Evolutionary conservation across 768 basidiomycete genomes (phyloP).

Genomic region (Suillus luteus): DNA sequence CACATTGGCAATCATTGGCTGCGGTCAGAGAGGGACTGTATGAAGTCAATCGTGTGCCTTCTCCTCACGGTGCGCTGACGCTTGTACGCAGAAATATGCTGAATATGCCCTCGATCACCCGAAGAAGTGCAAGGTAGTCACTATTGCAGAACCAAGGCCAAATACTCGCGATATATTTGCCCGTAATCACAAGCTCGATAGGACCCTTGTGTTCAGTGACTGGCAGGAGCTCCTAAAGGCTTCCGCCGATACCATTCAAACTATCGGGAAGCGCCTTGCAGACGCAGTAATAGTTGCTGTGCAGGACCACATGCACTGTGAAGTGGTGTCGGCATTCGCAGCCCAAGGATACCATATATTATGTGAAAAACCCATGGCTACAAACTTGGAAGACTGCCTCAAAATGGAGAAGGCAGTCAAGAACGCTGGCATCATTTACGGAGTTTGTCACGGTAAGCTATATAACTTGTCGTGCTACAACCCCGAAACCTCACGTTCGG

Average conservation of each 20-base stretch:
- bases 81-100: conserved; percentile 54
- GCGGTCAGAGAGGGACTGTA: conserved; percentile 82
- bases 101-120: conserved; percentile 62
- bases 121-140: conserved; percentile 70
- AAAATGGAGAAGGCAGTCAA: conserved; percentile 73
- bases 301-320: conserved; percentile 77
- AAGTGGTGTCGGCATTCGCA: conserved; percentile 74
- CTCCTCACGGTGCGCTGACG: not conserved
- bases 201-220: conserved; percentile 66
- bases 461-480: not conserved
- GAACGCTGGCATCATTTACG: conserved; percentile 74
- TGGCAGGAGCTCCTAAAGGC: conserved; percentile 74
- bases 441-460: conserved; percentile 78
- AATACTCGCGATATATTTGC: conserved; percentile 64
- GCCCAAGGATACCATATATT: conserved; percentile 85
- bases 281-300: conserved; percentile 83
- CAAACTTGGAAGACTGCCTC: conserved; percentile 68
- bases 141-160: conserved; percentile 81
- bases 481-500: not conserved
- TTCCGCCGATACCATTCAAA: conserved; percentile 64
- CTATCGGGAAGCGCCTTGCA: conserved; percentile 69
- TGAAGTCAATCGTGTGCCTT: conserved; percentile 12
- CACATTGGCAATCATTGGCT: conserved; percentile 78
- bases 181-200: conserved; percentile 56
- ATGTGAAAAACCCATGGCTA: conserved; percentile 94